Conservation (phyloP, 2,329 filamentous ascomycete genomes). For the Pyrenophora graminea region DNA sequence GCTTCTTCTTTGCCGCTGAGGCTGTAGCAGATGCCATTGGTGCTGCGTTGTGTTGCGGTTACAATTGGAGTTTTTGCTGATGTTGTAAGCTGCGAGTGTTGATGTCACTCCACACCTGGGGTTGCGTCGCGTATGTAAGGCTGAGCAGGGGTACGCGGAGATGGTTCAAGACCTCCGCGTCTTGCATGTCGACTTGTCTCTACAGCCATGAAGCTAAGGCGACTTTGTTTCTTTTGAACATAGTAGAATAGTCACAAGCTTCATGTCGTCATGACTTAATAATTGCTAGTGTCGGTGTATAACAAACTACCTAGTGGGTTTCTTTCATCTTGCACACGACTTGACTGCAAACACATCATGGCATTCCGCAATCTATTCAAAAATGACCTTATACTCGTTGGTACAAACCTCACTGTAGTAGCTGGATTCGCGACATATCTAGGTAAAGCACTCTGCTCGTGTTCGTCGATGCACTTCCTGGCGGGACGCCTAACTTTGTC, state of each 20-base stretch:
- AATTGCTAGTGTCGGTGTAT: neutral
- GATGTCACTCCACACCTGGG: conserved; percentile 40
- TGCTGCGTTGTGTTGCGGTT: conserved; percentile 12
- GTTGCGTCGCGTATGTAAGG: conserved; percentile 27
- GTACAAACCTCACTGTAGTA: conserved; percentile 14
- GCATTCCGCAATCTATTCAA: conserved; percentile 16
- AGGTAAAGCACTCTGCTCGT: neutral
- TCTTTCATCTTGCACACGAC: neutral
- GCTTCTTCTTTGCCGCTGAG: conserved; percentile 68
- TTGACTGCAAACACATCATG: neutral
- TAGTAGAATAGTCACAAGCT: neutral
- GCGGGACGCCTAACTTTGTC: neutral
- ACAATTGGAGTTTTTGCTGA: neutral
- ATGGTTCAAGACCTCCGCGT: conserved; percentile 10
- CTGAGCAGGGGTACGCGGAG: conserved; percentile 31
- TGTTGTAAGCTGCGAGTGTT: conserved; percentile 32
- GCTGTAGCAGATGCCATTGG: conserved; percentile 59
- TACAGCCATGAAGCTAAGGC: too few species aligned
- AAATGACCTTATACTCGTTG: conserved; percentile 12
- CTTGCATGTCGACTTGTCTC: neutral
- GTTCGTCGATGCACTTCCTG: neutral
- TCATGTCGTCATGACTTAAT: conserved; percentile 10
- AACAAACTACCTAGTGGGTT: neutral
- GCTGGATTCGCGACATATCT: conserved; percentile 11
- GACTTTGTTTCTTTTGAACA: neutral